Conservation (phyloP, 2,329 filamentous ascomycete genomes). For the Sporothrix schenckii region DNA sequence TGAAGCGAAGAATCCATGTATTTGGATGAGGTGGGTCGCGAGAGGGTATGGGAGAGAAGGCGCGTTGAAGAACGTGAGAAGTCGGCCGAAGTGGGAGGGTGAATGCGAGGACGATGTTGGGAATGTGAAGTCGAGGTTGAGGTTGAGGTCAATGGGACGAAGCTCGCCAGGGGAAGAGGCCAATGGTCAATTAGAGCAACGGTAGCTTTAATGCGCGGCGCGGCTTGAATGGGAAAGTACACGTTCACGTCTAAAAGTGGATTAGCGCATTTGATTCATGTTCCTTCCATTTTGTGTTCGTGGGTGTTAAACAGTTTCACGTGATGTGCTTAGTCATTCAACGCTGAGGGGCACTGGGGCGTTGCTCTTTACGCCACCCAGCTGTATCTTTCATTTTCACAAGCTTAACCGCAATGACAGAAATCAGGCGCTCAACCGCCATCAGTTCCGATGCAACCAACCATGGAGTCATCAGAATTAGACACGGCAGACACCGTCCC, state of each 20-base stretch:
- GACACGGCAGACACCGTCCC: constrained; percentile 32
- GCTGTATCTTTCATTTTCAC: neutral
- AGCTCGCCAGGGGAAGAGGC: constrained; percentile 25
- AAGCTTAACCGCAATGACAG: neutral
- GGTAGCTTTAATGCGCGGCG: constrained; percentile 31
- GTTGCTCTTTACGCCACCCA: constrained; percentile 20
- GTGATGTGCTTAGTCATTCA: constrained; percentile 6
- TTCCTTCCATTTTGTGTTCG: neutral
- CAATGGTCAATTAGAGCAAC: constrained; percentile 26
- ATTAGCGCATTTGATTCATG: neutral
- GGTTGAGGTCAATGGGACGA: neutral
- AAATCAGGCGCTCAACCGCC: neutral
- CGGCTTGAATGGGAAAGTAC: constrained; percentile 22
- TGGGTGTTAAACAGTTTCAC: neutral
- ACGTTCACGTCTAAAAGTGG: constrained; percentile 17
- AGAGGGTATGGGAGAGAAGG: neutral
- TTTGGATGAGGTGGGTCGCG: constrained; percentile 34
- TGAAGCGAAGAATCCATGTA: constrained; percentile 80
- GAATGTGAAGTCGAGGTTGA: neutral
- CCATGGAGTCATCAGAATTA: constrained; percentile 24
- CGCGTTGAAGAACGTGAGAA: neutral
- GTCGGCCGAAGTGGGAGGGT: neutral
- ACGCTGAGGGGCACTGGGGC: neutral
- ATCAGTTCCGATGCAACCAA: constrained; percentile 9
- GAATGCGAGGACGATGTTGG: neutral